phyloP scores from a whole-genome alignment of 768 basidiomycete species.

The Lentinula edodes region DNA sequence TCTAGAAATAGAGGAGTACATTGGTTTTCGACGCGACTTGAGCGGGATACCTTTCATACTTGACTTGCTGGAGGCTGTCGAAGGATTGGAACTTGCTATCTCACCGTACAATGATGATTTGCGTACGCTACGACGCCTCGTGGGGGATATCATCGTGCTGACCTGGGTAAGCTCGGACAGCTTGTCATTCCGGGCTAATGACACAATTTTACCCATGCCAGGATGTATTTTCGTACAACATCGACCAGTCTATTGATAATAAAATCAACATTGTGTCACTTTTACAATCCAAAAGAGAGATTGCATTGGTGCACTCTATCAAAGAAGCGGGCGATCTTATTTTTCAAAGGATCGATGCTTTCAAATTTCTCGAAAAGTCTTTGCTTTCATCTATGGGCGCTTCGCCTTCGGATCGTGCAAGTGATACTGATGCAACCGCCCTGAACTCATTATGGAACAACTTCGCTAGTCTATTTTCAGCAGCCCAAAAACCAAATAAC shows the following conservation, averaged over 20 bases:
- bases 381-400: not conserved
- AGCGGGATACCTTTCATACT: conserved; percentile 46
- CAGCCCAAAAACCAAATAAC: not conserved
- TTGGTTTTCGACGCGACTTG: conserved; percentile 39
- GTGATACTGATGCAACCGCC: not conserved
- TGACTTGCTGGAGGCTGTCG: conserved; percentile 47
- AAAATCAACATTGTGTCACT: conserved; percentile 44
- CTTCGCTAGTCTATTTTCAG: not conserved
- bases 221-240: conserved; percentile 58
- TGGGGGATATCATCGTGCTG: conserved; percentile 46
- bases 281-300: conserved; percentile 35
- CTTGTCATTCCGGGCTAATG: not conserved
- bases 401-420: not conserved
- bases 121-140: conserved; percentile 28
- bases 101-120: conserved; percentile 20
- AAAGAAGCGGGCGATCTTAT: not conserved
- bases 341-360: not conserved
- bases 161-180: conserved; percentile 36
- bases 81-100: conserved; percentile 35
- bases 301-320: conserved; percentile 45
- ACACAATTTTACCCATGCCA: conserved; percentile 18
- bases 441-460: not conserved
- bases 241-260: conserved; percentile 30
- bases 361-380: not conserved
- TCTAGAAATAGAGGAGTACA: conserved; percentile 44